phyloP scores from a whole-genome alignment of 2,329 filamentous ascomycete species.

The Elsinoe necatrix region DNA sequence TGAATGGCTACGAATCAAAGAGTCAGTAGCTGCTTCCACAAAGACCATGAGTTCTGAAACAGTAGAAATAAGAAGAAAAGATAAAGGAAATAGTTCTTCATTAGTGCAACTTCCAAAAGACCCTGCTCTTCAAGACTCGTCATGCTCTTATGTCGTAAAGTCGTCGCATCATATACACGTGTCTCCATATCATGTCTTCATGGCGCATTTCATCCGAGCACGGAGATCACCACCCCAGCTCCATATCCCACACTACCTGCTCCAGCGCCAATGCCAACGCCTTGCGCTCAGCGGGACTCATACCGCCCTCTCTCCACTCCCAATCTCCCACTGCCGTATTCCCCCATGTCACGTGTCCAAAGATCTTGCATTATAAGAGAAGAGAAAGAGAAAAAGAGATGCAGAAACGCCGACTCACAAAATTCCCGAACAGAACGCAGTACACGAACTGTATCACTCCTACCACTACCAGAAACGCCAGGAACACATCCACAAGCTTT shows the following conservation, averaged over 20 bases:
- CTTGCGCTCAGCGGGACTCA: neutral
- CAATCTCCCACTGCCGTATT: neutral
- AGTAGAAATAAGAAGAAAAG: neutral
- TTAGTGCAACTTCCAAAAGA: neutral
- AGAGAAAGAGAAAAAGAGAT: slow-evolving; percentile 16
- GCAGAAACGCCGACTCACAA: slow-evolving; percentile 52
- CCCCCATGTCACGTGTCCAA: neutral
- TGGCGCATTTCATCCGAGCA: neutral
- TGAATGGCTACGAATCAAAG: slow-evolving; percentile 66
- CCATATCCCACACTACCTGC: slow-evolving; percentile 8
- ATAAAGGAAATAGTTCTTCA: neutral
- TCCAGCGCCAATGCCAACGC: slow-evolving; percentile 1
- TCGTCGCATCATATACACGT: neutral
- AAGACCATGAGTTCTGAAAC: neutral
- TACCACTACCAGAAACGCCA: slow-evolving; percentile 76
- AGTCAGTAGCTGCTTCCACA: neutral
- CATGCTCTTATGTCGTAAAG: neutral
- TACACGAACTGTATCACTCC: slow-evolving; percentile 91
- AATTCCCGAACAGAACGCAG: slow-evolving; percentile 86
- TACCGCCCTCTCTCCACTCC: neutral
- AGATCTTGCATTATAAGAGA: slow-evolving; percentile 6
- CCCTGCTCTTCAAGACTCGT: neutral
- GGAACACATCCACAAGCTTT: slow-evolving; percentile 85
- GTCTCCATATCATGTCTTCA: neutral
- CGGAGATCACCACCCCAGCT: neutral